phyloP scores from a whole-genome alignment of 2,329 filamentous ascomycete genomes.

The Ophiognomonia clavigignenti-juglandacearum region DNA sequence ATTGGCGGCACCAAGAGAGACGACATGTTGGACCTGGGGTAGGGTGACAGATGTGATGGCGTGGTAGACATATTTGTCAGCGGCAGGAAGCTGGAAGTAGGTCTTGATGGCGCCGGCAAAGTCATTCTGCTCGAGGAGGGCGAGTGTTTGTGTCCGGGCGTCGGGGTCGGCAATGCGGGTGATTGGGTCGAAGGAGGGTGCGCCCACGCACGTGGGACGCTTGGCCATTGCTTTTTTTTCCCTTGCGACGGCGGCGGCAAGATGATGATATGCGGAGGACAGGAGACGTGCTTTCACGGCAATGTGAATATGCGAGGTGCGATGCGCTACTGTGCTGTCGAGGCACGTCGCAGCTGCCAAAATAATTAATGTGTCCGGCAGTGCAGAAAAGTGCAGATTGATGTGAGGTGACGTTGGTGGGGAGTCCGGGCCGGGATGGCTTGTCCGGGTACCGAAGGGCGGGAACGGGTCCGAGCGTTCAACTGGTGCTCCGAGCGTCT shows the following conservation, averaged over 20 bases:
- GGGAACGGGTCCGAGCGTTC: too few relatives aligned
- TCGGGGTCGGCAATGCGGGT: slow-evolving; percentile 33
- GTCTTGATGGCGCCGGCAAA: slow-evolving; percentile 38
- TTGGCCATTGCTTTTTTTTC: slow-evolving; percentile 4
- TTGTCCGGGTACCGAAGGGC: too few relatives aligned
- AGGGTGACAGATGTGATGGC: slow-evolving; percentile 46
- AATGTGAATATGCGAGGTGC: too few relatives aligned
- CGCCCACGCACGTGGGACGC: slow-evolving; percentile 37
- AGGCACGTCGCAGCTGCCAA: too few relatives aligned
- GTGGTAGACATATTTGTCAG: slow-evolving; percentile 46
- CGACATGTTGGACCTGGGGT: slow-evolving; percentile 41
- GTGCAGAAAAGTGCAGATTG: too few relatives aligned
- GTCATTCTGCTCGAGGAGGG: slow-evolving; percentile 35
- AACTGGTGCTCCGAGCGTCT: too few relatives aligned
- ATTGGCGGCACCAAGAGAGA: slow-evolving; percentile 38
- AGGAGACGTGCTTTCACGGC: too few relatives aligned
- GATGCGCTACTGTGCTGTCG: too few relatives aligned
- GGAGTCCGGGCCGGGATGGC: too few relatives aligned
- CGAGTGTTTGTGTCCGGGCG: slow-evolving; percentile 31
- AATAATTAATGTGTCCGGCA: too few relatives aligned
- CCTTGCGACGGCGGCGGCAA: background rate
- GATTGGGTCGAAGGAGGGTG: slow-evolving; percentile 37
- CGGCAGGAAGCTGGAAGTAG: slow-evolving; percentile 38
- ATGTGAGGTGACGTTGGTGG: too few relatives aligned
- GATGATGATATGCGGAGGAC: background rate